Conservation (phyloP, 192 early-diverging fungal genomes). For the Podila horticola region DNA sequence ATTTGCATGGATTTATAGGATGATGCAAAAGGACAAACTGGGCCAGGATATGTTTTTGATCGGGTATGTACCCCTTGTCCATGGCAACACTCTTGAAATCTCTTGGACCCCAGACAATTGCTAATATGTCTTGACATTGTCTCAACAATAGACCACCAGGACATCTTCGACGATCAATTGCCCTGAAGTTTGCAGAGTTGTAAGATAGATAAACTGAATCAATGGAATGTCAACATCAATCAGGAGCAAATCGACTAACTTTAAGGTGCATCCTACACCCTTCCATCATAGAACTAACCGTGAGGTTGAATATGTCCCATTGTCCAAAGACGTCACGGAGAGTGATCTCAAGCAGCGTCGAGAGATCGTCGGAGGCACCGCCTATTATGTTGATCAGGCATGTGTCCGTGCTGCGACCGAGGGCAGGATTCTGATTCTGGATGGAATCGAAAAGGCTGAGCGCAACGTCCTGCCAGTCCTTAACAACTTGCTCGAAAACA, state of each 20-base stretch:
- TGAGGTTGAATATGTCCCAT: conserved; percentile 79
- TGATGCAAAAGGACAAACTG: conserved; percentile 86
- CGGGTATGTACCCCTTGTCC: conserved; percentile 49
- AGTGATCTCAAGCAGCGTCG: conserved; percentile 85
- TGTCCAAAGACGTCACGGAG: conserved; percentile 81
- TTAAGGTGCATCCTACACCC: neutral
- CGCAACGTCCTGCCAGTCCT: conserved; percentile 86
- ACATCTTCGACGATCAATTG: conserved; percentile 69
- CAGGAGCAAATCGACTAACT: neutral
- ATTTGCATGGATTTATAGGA: conserved; percentile 57
- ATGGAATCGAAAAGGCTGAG: conserved; percentile 84
- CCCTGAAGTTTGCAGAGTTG: conserved; percentile 78
- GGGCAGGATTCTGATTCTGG: conserved; percentile 67
- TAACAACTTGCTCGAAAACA: conserved; percentile 88
- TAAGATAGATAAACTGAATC: conserved; percentile 31
- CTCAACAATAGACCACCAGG: conserved; percentile 68
- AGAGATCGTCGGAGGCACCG: conserved; percentile 71
- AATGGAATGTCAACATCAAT: too few relatives aligned
- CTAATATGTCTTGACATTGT: neutral
- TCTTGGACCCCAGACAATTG: neutral
- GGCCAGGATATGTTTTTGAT: conserved; percentile 87
- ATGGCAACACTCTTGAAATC: neutral
- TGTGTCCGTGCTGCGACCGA: conserved; percentile 71
- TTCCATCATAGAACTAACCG: conserved; percentile 41
- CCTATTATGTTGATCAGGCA: conserved; percentile 70